phyloP scores from a whole-genome alignment of 129 eudicot species.

The Saposhnikovia divaricata region DNA sequence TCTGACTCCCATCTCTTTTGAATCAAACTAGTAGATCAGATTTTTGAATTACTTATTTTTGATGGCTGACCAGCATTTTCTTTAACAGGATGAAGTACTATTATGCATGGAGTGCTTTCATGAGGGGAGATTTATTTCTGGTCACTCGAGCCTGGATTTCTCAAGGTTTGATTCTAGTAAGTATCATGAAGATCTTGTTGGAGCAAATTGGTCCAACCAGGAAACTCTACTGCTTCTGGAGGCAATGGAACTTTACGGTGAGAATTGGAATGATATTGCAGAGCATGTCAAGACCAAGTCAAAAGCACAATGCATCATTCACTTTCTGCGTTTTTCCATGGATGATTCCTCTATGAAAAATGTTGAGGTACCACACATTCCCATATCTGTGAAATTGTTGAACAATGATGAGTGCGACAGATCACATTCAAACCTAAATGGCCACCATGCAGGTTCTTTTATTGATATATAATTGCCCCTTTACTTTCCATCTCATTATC shows the following conservation, averaged over 20 bases:
- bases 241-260: conserved; percentile 64
- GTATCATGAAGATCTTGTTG: conserved; percentile 66
- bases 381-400: conserved; percentile 23
- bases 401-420: conserved; percentile 36
- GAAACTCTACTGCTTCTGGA: conserved; percentile 83
- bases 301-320: conserved; percentile 84
- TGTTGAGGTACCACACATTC: conserved; percentile 47
- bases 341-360: conserved; percentile 66
- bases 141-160: conserved; percentile 96
- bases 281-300: conserved; percentile 92
- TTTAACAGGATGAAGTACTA: conserved; percentile 56
- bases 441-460: conserved; percentile 35
- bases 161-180: conserved; percentile 47
- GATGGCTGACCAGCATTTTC: conserved; percentile 17
- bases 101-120: conserved; percentile 75
- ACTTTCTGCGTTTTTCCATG: conserved; percentile 72
- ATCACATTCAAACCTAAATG: conserved; percentile 50
- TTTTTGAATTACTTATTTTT: background rate
- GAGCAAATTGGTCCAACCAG: conserved; percentile 86
- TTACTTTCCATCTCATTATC: background rate
- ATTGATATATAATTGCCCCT: background rate
- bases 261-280: conserved; percentile 85
- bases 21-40: no score
- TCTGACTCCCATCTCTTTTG: background rate
- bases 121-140: conserved; percentile 70